Evolutionary conservation across 768 basidiomycete species (phyloP), one percentile per base, ranked within the genome.

Genomic region (Boletellus sp.): DNA sequence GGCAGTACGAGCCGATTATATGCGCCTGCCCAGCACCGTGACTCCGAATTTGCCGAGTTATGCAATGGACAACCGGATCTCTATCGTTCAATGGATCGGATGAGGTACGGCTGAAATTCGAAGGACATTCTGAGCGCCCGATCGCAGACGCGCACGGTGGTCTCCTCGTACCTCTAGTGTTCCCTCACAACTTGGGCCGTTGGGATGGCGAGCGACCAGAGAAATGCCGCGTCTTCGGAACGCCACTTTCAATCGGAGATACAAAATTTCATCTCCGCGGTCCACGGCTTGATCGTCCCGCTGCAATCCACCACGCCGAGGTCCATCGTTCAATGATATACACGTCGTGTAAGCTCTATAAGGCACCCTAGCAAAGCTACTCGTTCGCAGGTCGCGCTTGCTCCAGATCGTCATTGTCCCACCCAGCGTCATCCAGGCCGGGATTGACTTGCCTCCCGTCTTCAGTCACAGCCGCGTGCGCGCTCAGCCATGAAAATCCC

Each of bases 401-500:
- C 52, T 60, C 63, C 24, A 49, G 42, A 45, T 64, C 65, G 16
- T 38, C 53, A 24, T 61, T 57, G 38, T 68, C 61, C 60, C 65
- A 61, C 34, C 59, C 56, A 39, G 56, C 61, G 34, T 66, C 67
- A 20, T 69, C 65, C 42, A 75, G 48, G 24, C 84, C 90, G 15
- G 91, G 91, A 67, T 93, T 94, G 3, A 87, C 71, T 57, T 76
- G 73, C 48, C 94, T 72, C 66, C 76, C 77, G 68, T 94, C 93
- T 64, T 86, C 81, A 39, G 81, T 84, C 46, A 78, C 83, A 26
- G 78, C 60, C 19, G 69, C 84, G 28, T 69, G 63, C 5, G 79
- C 78, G 58, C 90, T 75, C 23, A 94, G 65, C 90, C 90, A 96
- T 38, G 89, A 87, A 58, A 77, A 84, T 16, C 89, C 87, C 28